Evolutionary conservation across 345 rosid species (phyloP), one percentile per base, ranked within the genome.

Genomic region (Gossypium raimondii): DNA sequence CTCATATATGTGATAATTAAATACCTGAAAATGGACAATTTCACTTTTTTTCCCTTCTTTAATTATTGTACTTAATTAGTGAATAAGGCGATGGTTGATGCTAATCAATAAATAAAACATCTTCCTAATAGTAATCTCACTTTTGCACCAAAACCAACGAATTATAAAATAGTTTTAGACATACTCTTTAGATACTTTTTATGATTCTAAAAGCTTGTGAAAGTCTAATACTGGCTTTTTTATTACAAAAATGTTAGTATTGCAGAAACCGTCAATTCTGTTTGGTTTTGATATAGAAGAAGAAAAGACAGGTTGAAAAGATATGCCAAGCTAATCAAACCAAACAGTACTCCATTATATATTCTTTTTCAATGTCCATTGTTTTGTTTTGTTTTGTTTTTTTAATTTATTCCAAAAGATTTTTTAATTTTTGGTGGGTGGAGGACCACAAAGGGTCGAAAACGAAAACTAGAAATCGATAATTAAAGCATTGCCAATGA

Each of bases 271-370:
- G 14, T 64, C 48, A 38, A 38, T 38, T 67, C 22, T 22, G 71
- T 67, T 67, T 52, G 70, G 29, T 44, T 67, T 67, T 44, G 41
- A 34, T 4, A 34, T 34, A 34, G 41, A 34, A 20, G 6, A 17
- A 27, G 73, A 50, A 25, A 50, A 25, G 73, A 69, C 73, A 51
- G 16, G 22, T 70, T 10, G 25, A 47, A 67, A 47, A 47, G 57
- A 67, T 14, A 24, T 13, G 72, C 56, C 48, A 16, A 63, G 4
- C 24, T 27, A 27, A 27, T 61, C 20, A 68, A 47, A 67, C 57
- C 72, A 47, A 12, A 22, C 7, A 43, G 3, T n/a, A 3, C 9
- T 53, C 22, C 58, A 17, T 53, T 56, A 56, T 18, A 22, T 47
- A 12, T 13, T 48, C 47, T 34, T 18, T 51, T 43, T 45, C 34